These are phyloP conservation scores for Blumeriella jaapii DNA, from an alignment of 2,329 filamentous ascomycete genomes.

Conservation along the genomic window DNA sequence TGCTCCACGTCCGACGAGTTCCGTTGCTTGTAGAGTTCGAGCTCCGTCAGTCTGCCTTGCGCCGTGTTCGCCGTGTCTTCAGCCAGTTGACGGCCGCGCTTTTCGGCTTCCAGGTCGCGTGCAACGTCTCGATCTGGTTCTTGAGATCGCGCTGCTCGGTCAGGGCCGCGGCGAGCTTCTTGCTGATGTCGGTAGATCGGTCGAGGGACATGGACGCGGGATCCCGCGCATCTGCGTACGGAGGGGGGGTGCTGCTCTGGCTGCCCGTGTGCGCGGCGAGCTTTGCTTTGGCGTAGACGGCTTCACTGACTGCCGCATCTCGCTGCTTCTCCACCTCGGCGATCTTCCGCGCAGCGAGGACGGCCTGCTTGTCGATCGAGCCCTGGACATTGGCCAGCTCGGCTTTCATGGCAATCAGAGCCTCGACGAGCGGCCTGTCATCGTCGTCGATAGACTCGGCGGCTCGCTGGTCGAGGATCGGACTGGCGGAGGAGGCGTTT, in stretches of 20 bases:
- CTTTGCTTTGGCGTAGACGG: constrained; percentile 88
- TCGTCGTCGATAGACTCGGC: constrained; percentile 81
- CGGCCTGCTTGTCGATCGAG: constrained; percentile 79
- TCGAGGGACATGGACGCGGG: constrained; percentile 47
- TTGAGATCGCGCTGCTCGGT: constrained; percentile 72
- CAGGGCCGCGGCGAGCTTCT: constrained; percentile 72
- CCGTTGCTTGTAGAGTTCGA: constrained; percentile 75
- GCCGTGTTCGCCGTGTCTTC: constrained; percentile 80
- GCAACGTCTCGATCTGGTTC: constrained; percentile 57
- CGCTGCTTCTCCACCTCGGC: constrained; percentile 91
- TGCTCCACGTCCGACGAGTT: constrained; percentile 77
- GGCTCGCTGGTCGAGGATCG: constrained; percentile 63
- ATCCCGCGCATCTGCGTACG: constrained; percentile 45
- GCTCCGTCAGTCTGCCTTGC: constrained; percentile 69
- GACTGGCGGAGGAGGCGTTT: constrained; percentile 55
- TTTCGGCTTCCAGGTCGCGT: constrained; percentile 71
- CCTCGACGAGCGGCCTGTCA: constrained; percentile 84
- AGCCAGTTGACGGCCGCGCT: constrained; percentile 66
- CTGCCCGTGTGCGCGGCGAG: constrained; percentile 71
- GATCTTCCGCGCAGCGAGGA: constrained; percentile 76
- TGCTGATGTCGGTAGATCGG: constrained; percentile 62
- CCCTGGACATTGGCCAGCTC: constrained; percentile 84
- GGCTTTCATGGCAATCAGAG: constrained; percentile 78
- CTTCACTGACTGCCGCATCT: constrained; percentile 88
- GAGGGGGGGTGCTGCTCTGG: constrained; percentile 45